phyloP scores from a whole-genome alignment of 2,329 filamentous ascomycete genomes.

The Fusarium sp. region DNA sequence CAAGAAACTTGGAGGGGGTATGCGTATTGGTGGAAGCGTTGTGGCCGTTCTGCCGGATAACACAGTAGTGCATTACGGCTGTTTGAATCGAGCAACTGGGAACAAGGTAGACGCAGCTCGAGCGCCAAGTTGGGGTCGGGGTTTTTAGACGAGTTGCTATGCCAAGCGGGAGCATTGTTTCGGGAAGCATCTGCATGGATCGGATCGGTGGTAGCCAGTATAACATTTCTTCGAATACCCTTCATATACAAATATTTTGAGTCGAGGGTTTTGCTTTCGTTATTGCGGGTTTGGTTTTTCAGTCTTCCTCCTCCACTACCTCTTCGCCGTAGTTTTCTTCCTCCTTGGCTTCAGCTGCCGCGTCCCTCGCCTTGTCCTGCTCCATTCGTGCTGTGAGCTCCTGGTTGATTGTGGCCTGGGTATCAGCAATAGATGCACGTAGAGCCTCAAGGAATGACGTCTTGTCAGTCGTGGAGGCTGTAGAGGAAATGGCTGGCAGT shows the following conservation, averaged over 20 bases:
- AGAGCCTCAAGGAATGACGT: slow-evolving; percentile 69
- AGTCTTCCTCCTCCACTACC: slow-evolving; percentile 71
- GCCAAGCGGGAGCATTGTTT: slow-evolving; percentile 27
- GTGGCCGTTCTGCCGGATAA: slow-evolving; percentile 90
- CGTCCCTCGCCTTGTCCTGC: slow-evolving; percentile 69
- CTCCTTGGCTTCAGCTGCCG: slow-evolving; percentile 66
- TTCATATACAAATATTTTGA: slow-evolving; percentile 33
- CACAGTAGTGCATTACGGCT: slow-evolving; percentile 84
- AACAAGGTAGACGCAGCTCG: slow-evolving; percentile 49
- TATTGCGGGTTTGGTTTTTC: slow-evolving; percentile 9
- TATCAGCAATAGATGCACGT: slow-evolving; percentile 63
- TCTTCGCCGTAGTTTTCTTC: slow-evolving; percentile 91
- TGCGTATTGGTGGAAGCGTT: slow-evolving; percentile 89
- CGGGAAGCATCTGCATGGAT: slow-evolving; percentile 38
- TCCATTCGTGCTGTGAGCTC: slow-evolving; percentile 81
- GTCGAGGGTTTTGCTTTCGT: neutral
- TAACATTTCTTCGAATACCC: slow-evolving; percentile 41
- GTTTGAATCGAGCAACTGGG: slow-evolving; percentile 65
- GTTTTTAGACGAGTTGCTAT: slow-evolving; percentile 46
- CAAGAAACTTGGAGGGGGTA: slow-evolving; percentile 86
- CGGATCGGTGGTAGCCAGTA: slow-evolving; percentile 40
- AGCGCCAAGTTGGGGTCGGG: slow-evolving; percentile 53
- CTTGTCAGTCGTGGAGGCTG: slow-evolving; percentile 59
- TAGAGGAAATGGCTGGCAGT: slow-evolving; percentile 51
- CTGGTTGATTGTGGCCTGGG: slow-evolving; percentile 76